Conservation (phyloP, 768 basidiomycete genomes). For the Tephrocybe sp. region DNA sequence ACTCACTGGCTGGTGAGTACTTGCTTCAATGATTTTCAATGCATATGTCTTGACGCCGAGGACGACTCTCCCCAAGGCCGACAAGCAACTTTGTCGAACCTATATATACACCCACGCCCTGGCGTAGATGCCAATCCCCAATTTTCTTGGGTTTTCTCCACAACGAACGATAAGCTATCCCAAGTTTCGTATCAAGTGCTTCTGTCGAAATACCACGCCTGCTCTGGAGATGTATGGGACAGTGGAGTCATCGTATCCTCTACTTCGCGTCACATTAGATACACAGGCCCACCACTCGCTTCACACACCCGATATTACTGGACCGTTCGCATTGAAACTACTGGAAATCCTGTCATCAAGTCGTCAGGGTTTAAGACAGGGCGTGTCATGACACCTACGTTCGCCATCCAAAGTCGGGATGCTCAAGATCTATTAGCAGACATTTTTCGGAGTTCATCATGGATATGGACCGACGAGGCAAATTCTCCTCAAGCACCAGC, state of each 20-base stretch:
- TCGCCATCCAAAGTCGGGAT: constrained; percentile 6
- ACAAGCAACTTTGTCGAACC: constrained; percentile 1
- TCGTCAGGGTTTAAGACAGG: constrained; percentile 21
- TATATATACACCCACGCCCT: background rate
- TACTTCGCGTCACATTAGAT: constrained; percentile 16
- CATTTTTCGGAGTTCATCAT: constrained; percentile 19
- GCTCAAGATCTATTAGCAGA: constrained; percentile 15
- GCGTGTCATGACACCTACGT: background rate
- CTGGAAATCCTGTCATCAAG: constrained; percentile 13
- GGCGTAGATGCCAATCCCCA: constrained; percentile 8
- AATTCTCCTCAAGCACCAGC: constrained; percentile 16
- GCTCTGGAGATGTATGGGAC: constrained; percentile 21
- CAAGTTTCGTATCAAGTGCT: constrained; percentile 22
- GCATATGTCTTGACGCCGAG: too few species aligned
- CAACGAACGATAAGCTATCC: constrained; percentile 8
- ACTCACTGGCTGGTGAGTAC: background rate
- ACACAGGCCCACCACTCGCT: constrained; percentile 20
- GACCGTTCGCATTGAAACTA: constrained; percentile 21
- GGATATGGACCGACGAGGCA: constrained; percentile 27
- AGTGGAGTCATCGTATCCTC: constrained; percentile 17
- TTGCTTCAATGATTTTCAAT: background rate
- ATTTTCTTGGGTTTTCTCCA: constrained; percentile 23
- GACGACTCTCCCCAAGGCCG: background rate
- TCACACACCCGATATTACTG: constrained; percentile 24
- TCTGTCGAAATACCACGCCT: constrained; percentile 13